Evolutionary conservation across 305 asterid species (phyloP).

Genomic region (Solanum hybrid): DNA sequence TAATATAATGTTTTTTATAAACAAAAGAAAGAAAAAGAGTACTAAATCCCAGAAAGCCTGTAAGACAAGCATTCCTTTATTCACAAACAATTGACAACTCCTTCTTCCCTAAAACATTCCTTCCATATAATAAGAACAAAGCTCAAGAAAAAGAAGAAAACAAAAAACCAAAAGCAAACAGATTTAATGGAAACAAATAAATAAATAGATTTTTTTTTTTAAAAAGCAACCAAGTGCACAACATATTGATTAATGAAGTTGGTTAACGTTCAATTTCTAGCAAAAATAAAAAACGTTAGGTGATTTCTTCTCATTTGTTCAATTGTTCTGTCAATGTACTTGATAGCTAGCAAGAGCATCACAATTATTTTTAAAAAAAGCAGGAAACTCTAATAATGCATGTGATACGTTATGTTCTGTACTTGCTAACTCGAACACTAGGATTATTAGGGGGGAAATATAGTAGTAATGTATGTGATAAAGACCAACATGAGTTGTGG

Average conservation of each 20-base stretch:
- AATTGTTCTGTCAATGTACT: not conserved
- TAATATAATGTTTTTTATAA: not conserved
- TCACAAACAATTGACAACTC: constrained; percentile 33
- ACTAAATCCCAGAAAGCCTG: constrained; percentile 1
- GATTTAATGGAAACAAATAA: not conserved
- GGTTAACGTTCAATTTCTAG: not conserved
- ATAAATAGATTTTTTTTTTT: not conserved
- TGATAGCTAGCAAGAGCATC: not conserved
- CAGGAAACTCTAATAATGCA: not conserved
- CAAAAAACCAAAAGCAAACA: not conserved
- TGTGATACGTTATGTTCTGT: not conserved
- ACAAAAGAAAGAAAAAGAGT: not conserved
- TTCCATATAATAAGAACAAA: not conserved
- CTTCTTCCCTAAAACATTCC: constrained; percentile 17
- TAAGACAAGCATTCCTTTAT: constrained; percentile 10
- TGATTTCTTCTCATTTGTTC: not conserved
- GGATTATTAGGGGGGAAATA: not conserved
- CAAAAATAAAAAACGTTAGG: not conserved
- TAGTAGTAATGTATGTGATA: not conserved
- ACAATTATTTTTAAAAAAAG: not conserved
- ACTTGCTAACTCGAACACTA: not conserved
- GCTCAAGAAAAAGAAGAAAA: not conserved
- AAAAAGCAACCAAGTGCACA: not conserved
- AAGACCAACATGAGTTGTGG: not conserved
- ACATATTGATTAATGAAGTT: not conserved